These are phyloP conservation scores for Clarireedia monteithiana DNA, from an alignment of 2,329 filamentous ascomycete species.

Conservation along the genomic window DNA sequence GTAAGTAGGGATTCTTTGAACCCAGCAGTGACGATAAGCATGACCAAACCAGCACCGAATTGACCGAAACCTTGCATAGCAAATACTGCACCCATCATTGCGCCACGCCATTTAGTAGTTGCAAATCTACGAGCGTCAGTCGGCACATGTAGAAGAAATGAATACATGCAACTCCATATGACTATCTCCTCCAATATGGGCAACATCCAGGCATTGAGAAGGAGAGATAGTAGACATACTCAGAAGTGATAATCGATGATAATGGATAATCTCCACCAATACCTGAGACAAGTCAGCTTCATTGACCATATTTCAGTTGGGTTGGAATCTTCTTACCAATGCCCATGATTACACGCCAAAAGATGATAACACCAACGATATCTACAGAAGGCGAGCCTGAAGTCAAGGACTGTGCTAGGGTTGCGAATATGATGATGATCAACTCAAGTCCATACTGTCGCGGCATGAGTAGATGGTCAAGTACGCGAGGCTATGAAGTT, in stretches of 20 bases:
- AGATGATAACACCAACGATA: constrained; percentile 60
- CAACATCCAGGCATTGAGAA: too few species aligned
- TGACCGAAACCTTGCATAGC: constrained; percentile 87
- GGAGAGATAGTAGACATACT: constrained; percentile 30
- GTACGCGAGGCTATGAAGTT: neutral
- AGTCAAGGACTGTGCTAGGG: constrained; percentile 60
- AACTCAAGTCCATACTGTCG: constrained; percentile 62
- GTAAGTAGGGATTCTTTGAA: constrained; percentile 57
- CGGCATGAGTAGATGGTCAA: neutral
- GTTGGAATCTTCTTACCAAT: neutral
- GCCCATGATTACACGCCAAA: constrained; percentile 72
- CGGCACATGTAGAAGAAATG: too few species aligned
- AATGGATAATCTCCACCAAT: constrained; percentile 77
- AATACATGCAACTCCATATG: too few species aligned
- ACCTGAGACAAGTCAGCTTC: constrained; percentile 39
- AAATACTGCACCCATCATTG: constrained; percentile 83
- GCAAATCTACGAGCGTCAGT: constrained; percentile 45
- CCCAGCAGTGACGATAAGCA: constrained; percentile 64
- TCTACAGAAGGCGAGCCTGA: constrained; percentile 53
- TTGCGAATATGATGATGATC: constrained; percentile 71
- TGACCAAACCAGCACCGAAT: constrained; percentile 65
- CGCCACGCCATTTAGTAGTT: constrained; percentile 75
- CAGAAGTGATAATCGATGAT: constrained; percentile 76
- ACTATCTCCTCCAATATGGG: too few species aligned
- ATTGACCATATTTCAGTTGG: neutral